Evolutionary conservation across 139 green algal species (phyloP).

Genomic region (Chlamydomonas incerta): DNA sequence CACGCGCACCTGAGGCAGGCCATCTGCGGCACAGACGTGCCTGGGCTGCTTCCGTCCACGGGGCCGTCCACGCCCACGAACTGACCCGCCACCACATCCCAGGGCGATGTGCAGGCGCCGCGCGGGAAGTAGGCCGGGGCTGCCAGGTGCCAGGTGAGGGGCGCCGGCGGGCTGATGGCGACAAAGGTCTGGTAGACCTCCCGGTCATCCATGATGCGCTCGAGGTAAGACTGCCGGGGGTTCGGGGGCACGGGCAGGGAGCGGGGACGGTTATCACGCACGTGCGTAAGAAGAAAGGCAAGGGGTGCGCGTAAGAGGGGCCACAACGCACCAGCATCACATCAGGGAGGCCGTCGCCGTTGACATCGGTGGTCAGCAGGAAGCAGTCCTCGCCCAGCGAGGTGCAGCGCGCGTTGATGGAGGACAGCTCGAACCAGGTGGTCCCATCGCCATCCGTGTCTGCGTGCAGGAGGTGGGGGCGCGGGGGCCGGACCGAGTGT

Average conservation of each 20-base stretch:
- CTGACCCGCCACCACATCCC: background rate
- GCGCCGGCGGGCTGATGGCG: too few species aligned
- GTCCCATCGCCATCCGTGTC: background rate
- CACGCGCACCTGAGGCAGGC: too few species aligned
- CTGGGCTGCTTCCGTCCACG: background rate
- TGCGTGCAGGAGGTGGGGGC: too few species aligned
- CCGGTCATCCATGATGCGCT: background rate
- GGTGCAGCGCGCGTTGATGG: background rate
- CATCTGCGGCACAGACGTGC: too few species aligned
- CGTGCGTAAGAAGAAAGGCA: too few species aligned
- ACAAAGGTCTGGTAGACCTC: background rate
- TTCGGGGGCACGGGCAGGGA: too few species aligned
- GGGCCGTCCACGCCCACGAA: background rate
- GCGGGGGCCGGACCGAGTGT: too few species aligned
- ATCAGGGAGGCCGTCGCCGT: background rate
- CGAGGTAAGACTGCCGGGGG: too few species aligned
- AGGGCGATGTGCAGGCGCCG: background rate
- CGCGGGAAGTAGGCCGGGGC: background rate
- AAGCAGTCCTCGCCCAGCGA: background rate
- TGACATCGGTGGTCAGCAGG: background rate
- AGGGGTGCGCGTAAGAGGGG: too few species aligned
- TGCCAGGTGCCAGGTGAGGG: background rate
- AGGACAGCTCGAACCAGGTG: background rate
- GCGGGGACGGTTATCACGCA: too few species aligned
- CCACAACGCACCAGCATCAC: background rate